A percentile compares a stretch with the other conserved stretches of the same genome.
Evolutionary conservation across 352 stramenopile species (phyloP).

Genomic region (Pythium insidiosum): DNA sequence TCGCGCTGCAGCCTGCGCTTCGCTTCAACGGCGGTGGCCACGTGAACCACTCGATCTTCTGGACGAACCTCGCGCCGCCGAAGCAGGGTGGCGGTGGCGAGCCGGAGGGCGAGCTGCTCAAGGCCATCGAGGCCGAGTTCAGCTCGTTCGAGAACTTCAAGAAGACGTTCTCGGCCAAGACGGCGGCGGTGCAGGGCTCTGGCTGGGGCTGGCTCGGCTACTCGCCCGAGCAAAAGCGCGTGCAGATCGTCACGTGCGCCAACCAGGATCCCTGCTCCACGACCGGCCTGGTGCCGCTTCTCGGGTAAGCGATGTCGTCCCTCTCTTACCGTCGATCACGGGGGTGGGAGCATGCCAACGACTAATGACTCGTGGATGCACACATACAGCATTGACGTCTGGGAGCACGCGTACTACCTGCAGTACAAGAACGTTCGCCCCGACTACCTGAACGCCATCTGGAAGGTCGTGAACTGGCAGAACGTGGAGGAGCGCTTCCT

Average conservation of each 20-base stretch:
- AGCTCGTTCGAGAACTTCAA: constrained; percentile 91
- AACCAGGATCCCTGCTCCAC: constrained; percentile 97
- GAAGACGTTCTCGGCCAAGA: constrained; percentile 81
- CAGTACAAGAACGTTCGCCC: constrained; percentile 96
- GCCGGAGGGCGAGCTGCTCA: constrained; percentile 74
- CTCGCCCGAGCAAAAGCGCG: constrained; percentile 71
- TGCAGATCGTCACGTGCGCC: constrained; percentile 86
- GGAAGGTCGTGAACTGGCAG: constrained; percentile 95
- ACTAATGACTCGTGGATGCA: too few species aligned
- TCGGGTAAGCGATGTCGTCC: constrained; percentile 52
- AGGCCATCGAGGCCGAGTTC: constrained; percentile 90
- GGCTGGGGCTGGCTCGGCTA: constrained; percentile 98
- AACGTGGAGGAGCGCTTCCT: constrained; percentile 78
- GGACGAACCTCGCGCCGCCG: constrained; percentile 92
- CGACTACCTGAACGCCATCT: constrained; percentile 93
- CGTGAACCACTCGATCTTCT: constrained; percentile 99
- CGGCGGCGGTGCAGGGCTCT: constrained; percentile 93
- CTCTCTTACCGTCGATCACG: background rate
- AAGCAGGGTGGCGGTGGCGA: constrained; percentile 71
- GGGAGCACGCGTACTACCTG: constrained; percentile 96
- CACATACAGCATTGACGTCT: constrained; percentile 96
- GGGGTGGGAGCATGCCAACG: background rate
- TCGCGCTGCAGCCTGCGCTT: constrained; percentile 87
- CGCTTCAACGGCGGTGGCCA: constrained; percentile 98
- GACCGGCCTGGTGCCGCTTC: constrained; percentile 92